Base-by-base conservation (phyloP, 352 stramenopile genomes). In the Achlya hypogyna region DNA sequence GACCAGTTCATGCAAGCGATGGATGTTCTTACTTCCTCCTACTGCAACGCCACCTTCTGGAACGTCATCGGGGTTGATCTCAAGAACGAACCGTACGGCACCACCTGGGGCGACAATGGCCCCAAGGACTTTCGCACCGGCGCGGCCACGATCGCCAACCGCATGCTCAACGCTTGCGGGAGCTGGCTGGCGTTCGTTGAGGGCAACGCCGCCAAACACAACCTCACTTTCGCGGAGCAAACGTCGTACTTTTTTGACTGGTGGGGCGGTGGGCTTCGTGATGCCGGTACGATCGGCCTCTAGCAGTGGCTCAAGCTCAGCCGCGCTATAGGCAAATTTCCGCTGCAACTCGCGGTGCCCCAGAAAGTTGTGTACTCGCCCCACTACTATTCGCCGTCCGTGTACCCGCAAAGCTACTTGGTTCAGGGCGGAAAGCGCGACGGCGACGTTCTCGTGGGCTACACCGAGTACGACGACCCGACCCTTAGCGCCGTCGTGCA, bases 351-450 rank as follows among this genome's bases (percentile, higher is more conserved):
- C 32, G 58, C 74, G 9, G 49, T 77, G 9, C 62, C 75, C 1
- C 73, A 86, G 68, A 89, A 89, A 59, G 66, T 89, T 0, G 79
- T 89, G 23, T 89, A 78, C 70, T 74, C 81, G 18, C 81, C 81
- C 10, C 81, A 89, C 69, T 89, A 89, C 64, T 89, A 89, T 71
- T 87, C 86, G 71, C 86, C 81, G 25, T 80, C 71, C 32, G 79
- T 89, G 27, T 84, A 71, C 62, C 81, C 81, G 0, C 76, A 79
- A 2, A 82, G 67, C 75, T 89, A 89, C 54, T 63, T 89, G 5
- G 87, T 88, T 51, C 75, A 65, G 3, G 75, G 71, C 9, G 81
- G 81, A 10, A 78, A 70, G 0, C 45, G 70, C 22, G 74, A 72
- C 6, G 68, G 70, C 2, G 69, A 76, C 45, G 70, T 62, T 0